A percentile compares a stretch with the other conserved stretches of the same genome.
phyloP scores from a whole-genome alignment of 306 rosid genomes.

The Acacia confusa region DNA sequence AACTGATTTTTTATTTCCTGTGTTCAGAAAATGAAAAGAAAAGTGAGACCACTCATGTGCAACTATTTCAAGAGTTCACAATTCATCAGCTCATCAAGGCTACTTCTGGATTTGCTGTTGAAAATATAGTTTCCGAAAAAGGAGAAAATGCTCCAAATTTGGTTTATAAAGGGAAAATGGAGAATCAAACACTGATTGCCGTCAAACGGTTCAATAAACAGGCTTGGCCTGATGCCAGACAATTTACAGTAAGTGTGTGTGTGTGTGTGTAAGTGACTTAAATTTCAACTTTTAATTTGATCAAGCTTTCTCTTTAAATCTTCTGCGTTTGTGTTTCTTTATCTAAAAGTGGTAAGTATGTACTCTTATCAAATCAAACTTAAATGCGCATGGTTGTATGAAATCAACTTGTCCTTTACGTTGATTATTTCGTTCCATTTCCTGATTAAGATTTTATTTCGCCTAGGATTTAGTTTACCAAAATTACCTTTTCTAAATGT shows the following conservation, averaged over 20 bases:
- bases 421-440: not conserved
- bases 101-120: slow-evolving; percentile 82
- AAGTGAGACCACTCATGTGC: slow-evolving; percentile 55
- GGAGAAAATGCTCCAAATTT: slow-evolving; percentile 97
- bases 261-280: not conserved
- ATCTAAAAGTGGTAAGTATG: not conserved
- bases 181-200: slow-evolving; percentile 72
- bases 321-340: not conserved
- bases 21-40: slow-evolving; percentile 62
- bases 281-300: not conserved
- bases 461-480: not conserved
- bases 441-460: not conserved
- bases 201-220: slow-evolving; percentile 91
- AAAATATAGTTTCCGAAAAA: slow-evolving; percentile 95
- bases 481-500: not conserved
- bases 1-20: slow-evolving; percentile 21
- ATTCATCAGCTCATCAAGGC: slow-evolving; percentile 78
- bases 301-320: not conserved
- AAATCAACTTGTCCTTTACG: not conserved
- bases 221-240: slow-evolving; percentile 93
- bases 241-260: slow-evolving; percentile 62
- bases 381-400: not conserved
- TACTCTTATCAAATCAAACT: not conserved
- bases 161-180: slow-evolving; percentile 90
- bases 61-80: slow-evolving; percentile 68